These are phyloP conservation scores for Coemansia sp. DNA, from an alignment of 192 early-diverging fungal genomes.

Conservation along the genomic window DNA sequence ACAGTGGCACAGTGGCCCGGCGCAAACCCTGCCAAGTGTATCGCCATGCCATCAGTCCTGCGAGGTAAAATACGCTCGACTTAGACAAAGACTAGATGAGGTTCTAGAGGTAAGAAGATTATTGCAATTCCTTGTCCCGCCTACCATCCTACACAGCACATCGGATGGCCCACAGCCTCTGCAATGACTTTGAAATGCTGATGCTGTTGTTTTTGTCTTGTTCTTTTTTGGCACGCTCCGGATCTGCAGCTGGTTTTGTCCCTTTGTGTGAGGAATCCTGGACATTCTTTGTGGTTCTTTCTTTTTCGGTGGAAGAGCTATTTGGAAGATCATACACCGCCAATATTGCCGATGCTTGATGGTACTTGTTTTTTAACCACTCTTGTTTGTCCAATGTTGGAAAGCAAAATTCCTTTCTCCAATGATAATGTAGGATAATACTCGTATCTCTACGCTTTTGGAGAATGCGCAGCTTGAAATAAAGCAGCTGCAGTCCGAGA, in stretches of 20 bases:
- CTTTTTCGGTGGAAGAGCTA: neutral
- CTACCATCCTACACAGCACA: too few relatives aligned
- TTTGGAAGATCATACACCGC: neutral
- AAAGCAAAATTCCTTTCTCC: too few relatives aligned
- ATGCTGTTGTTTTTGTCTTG: too few relatives aligned
- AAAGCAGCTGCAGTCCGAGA: constrained; percentile 20
- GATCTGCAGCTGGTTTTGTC: neutral
- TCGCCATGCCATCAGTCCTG: neutral
- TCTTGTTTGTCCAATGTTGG: neutral
- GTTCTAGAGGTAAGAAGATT: constrained; percentile 29
- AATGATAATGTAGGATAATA: constrained; percentile 44
- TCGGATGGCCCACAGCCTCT: too few relatives aligned
- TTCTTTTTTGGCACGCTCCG: neutral
- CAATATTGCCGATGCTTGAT: neutral
- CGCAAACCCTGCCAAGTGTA: neutral
- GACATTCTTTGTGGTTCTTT: neutral
- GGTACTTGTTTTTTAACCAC: too few relatives aligned
- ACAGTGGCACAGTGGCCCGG: neutral
- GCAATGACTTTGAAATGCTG: too few relatives aligned
- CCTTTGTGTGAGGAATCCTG: neutral
- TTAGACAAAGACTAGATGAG: constrained; percentile 27
- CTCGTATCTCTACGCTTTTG: constrained; percentile 19
- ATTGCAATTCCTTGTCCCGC: neutral
- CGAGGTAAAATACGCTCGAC: constrained; percentile 13
- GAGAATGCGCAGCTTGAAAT: constrained; percentile 24